Base-by-base conservation (phyloP, 2,329 filamentous ascomycete species). In the Aspergillus pseudoviridinutans region DNA sequence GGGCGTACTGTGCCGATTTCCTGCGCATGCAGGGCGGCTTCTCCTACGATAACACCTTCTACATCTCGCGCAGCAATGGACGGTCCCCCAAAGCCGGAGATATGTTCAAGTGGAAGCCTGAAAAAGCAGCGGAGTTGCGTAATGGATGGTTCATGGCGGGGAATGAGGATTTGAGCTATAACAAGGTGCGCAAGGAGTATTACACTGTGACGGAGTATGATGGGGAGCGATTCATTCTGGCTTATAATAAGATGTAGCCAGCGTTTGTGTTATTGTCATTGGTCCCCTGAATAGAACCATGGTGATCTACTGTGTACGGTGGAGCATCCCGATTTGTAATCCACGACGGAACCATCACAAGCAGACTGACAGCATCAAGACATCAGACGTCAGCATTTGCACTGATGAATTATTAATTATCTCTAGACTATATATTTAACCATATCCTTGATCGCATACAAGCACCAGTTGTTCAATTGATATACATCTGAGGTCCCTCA, bases 11-110 rank as follows among this genome's bases (percentile, higher is more conserved):
- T 55, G 64, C 72, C 44, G 58, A 66, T 49, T 68, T 75, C 49
- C 57, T 66, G 35, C 64, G 66, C 27, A 66, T 73, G 61, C 74
- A 76, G 52, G 73, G 74, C n/a, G 71, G 64, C 32, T 70, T 74
- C 28, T 64, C 66, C 27, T 66, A 63, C 7, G 61, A 71, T 7
- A 64, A 64, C n/a, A 68, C 68, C 53, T 66, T 73, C 50, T 74
- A 70, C 58, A 63, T 75, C 53, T 70, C 68, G 14, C 60, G 68
- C 9, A 74, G 70, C 57, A 74, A 73, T 17, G 64, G 64, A 38
- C 66, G 65, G 9, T 63, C 32, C 17, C 32, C 53, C n/a, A 65
- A 56, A 28, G 58, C 62, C 2, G 71, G 72, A 20, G 72, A 75
- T 53, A 54, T 76, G 29, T 72, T 64, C 41, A 67, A 62, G 12